These are phyloP conservation scores for Betula pendula DNA, from an alignment of 306 rosid genomes.

Conservation along the genomic window DNA sequence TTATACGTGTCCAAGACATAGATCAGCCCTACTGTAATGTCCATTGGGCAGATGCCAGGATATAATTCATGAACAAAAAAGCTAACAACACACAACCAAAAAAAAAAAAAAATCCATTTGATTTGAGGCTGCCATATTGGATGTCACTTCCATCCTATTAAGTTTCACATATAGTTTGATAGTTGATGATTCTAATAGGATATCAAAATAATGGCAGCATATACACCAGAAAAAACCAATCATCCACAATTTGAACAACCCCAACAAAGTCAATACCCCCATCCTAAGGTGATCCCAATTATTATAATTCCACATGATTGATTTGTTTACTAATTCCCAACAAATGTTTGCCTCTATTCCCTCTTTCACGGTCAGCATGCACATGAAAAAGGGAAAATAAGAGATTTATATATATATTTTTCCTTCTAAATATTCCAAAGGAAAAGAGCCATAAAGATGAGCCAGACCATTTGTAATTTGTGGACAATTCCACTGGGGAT, in stretches of 20 bases:
- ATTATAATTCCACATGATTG: slow-evolving; percentile 19
- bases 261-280: neutral
- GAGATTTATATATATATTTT: neutral
- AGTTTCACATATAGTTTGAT: slow-evolving; percentile 17
- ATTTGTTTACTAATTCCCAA: slow-evolving; percentile 20
- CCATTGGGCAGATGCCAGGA: too few relatives aligned
- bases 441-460: slow-evolving; percentile 21
- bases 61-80: too few relatives aligned
- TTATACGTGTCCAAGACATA: too few relatives aligned
- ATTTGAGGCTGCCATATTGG: slow-evolving; percentile 14
- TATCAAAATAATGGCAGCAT: slow-evolving; percentile 23
- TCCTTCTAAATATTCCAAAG: neutral
- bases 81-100: neutral
- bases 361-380: neutral
- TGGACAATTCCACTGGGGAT: slow-evolving; percentile 13
- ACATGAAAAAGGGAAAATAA: neutral
- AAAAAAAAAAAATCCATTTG: slow-evolving; percentile 3
- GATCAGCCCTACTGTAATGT: too few relatives aligned
- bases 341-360: slow-evolving; percentile 5
- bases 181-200: slow-evolving; percentile 16
- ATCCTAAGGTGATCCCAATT: slow-evolving; percentile 7
- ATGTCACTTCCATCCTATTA: slow-evolving; percentile 18
- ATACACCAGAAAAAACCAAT: slow-evolving; percentile 32
- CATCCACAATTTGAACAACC: slow-evolving; percentile 34
- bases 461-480: slow-evolving; percentile 22